A percentile compares a stretch with the other conserved stretches of the same genome.
Conservation (phyloP, 2,329 filamentous ascomycete genomes). For the Exophiala viscosa region DNA sequence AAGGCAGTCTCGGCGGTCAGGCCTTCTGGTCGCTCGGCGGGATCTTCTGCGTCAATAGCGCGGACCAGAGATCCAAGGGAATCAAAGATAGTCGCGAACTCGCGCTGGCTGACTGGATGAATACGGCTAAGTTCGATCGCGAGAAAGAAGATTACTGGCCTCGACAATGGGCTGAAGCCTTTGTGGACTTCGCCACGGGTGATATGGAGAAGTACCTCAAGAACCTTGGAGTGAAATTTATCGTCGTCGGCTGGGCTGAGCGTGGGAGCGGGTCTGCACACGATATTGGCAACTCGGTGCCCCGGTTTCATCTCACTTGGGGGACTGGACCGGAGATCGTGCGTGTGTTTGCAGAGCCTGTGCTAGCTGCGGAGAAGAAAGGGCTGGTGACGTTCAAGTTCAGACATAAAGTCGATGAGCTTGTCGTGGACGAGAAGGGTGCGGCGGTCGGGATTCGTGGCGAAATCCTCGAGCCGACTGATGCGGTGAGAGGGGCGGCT, state of each 20-base stretch:
- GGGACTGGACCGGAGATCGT: slow-evolving; percentile 60
- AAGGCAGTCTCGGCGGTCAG: slow-evolving; percentile 56
- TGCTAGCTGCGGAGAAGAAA: slow-evolving; percentile 50
- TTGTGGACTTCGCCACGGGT: slow-evolving; percentile 59
- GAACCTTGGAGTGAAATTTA: slow-evolving; percentile 50
- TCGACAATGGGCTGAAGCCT: slow-evolving; percentile 59
- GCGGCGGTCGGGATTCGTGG: slow-evolving; percentile 54
- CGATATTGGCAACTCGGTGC: slow-evolving; percentile 61
- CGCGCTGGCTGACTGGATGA: slow-evolving; percentile 58
- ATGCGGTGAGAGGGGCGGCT: slow-evolving; percentile 50
- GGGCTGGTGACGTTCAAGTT: slow-evolving; percentile 56
- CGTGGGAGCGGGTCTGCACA: slow-evolving; percentile 54
- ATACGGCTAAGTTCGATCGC: slow-evolving; percentile 57
- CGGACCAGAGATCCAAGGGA: slow-evolving; percentile 55
- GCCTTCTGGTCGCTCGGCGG: slow-evolving; percentile 64
- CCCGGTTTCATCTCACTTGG: slow-evolving; percentile 62
- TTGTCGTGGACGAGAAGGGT: slow-evolving; percentile 53
- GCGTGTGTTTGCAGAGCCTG: slow-evolving; percentile 55
- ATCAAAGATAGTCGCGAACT: slow-evolving; percentile 57
- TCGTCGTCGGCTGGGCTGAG: slow-evolving; percentile 60
- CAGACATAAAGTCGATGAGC: slow-evolving; percentile 55
- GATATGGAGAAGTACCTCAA: slow-evolving; percentile 59
- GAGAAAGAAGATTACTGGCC: slow-evolving; percentile 54
- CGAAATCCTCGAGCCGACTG: slow-evolving; percentile 51
- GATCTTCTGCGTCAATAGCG: slow-evolving; percentile 57